Conservation (phyloP, 371 early-diverging fungal genomes). For the Mucor saturninus region DNA sequence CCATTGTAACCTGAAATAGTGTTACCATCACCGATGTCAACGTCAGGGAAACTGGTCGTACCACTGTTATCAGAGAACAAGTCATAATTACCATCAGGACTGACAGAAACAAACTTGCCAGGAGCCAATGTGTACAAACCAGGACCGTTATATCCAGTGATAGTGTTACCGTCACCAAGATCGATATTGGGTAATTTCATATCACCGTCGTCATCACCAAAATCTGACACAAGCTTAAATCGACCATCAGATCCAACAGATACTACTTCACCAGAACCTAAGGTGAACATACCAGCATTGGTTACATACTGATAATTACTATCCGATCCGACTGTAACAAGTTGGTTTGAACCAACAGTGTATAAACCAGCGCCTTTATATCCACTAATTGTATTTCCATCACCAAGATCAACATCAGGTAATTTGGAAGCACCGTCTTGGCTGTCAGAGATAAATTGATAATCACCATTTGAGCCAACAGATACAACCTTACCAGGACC, state of each 20-base stretch:
- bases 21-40: background rate
- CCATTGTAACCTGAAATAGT: background rate
- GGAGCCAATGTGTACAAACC: slow-evolving; percentile 1
- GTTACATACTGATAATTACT: no score
- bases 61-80: background rate
- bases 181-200: background rate
- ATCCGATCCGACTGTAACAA: background rate
- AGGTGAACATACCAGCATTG: slow-evolving; percentile 1
- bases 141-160: slow-evolving; percentile 9
- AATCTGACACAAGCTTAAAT: no score
- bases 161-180: background rate
- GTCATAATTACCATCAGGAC: background rate
- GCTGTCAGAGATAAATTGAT: no score
- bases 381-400: background rate
- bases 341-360: background rate
- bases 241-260: background rate
- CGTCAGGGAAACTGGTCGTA: background rate
- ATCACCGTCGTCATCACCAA: background rate
- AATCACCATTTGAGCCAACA: background rate
- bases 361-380: slow-evolving; percentile 14
- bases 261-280: slow-evolving; percentile 5
- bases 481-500: slow-evolving; percentile 6
- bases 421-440: background rate
- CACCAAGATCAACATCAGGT: background rate
- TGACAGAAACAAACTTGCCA: slow-evolving; percentile 3